These are phyloP conservation scores for Moesziomyces antarcticus DNA, from an alignment of 1,284 basidiomycete genomes.

Conservation along the genomic window DNA sequence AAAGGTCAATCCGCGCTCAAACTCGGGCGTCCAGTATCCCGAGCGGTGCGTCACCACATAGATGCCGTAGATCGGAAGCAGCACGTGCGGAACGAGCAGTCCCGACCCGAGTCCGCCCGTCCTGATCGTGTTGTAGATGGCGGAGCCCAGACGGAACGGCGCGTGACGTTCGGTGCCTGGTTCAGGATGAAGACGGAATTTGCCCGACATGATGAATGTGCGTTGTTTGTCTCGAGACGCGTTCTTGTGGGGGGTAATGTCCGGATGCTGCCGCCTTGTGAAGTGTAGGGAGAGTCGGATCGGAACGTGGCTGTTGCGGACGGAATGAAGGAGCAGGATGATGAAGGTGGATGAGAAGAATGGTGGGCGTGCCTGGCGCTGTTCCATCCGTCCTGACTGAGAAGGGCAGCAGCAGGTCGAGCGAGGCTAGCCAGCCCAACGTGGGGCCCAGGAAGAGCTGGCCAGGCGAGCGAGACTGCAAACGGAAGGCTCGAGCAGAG, in stretches of 20 bases:
- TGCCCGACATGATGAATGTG: conserved; percentile 17
- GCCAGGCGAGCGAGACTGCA: neutral
- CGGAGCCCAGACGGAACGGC: conserved; percentile 15
- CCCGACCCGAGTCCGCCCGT: conserved; percentile 16
- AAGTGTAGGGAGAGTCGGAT: neutral
- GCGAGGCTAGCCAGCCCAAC: neutral
- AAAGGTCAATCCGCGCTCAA: conserved; percentile 18
- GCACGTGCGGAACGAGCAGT: conserved; percentile 25
- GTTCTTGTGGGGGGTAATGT: no score
- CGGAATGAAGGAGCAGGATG: neutral
- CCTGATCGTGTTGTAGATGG: conserved; percentile 35
- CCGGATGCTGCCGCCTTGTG: neutral
- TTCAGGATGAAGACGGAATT: conserved; percentile 44
- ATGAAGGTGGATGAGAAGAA: neutral
- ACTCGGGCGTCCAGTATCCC: conserved; percentile 20
- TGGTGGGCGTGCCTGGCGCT: neutral
- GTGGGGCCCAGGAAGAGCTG: neutral
- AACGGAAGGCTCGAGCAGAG: neutral
- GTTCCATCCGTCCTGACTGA: neutral
- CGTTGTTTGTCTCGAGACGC: no score
- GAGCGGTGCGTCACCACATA: conserved; percentile 28
- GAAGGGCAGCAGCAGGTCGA: no score
- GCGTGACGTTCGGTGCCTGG: conserved; percentile 20
- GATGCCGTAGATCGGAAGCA: conserved; percentile 38
- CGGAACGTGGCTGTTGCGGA: neutral